These are phyloP conservation scores for Tulasnella sp. DNA, from an alignment of 768 basidiomycete genomes.

Conservation along the genomic window DNA sequence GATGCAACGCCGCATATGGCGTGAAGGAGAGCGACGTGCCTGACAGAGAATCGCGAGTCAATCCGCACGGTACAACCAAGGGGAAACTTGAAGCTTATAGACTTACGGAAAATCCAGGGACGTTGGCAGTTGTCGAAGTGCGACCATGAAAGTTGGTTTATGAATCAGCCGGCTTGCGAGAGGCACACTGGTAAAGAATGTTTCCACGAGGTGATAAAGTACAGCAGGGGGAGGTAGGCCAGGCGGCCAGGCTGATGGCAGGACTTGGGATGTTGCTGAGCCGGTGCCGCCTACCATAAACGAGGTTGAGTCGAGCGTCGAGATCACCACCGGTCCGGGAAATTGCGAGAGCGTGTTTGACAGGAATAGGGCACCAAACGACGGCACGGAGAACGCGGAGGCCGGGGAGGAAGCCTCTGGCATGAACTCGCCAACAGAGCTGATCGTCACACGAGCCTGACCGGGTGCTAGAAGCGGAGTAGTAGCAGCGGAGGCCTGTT, in stretches of 20 bases:
- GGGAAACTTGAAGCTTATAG: neutral
- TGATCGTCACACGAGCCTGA: neutral
- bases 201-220: conserved; percentile 33
- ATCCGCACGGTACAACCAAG: too few relatives aligned
- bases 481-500: neutral
- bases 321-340: neutral
- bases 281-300: neutral
- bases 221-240: conserved; percentile 30
- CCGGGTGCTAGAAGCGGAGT: neutral
- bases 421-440: neutral
- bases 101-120: conserved; percentile 33
- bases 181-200: conserved; percentile 34
- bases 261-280: neutral
- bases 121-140: conserved; percentile 3
- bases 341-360: neutral
- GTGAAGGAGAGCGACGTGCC: conserved; percentile 33
- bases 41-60: neutral
- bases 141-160: conserved; percentile 33
- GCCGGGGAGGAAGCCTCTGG: neutral
- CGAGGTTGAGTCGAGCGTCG: neutral
- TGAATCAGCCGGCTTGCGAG: conserved; percentile 31
- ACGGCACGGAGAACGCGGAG: neutral
- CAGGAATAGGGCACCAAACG: neutral
- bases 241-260: conserved; percentile 26
- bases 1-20: conserved; percentile 36